Base-by-base conservation (phyloP, 1,284 basidiomycete genomes). In the Anthracocystis walkeri region DNA sequence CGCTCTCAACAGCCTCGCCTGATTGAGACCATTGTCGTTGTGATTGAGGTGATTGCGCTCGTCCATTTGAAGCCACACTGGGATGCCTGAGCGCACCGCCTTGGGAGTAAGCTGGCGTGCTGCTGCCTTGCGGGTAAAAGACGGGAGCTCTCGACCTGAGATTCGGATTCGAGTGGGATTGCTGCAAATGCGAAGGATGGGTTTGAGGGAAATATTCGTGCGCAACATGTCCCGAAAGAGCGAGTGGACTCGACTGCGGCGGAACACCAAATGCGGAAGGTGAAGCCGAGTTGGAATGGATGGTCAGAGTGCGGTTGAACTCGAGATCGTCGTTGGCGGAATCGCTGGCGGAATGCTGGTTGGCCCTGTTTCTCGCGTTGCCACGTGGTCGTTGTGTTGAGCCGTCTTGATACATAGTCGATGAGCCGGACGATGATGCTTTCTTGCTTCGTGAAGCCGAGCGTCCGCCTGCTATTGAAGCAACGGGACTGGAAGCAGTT, bases 121-220 rank as follows among this genome's bases (percentile, higher is more conserved):
- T 62, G 51, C 49, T 62, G 58, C 65, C 71, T 31, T 45, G 50
- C n/a, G 71, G 71, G 25, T 75, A 55, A 40, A 75, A 75, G 4
- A 42, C 55, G 31, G 66, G 71, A 7, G 71, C 71, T 27, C 58
- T 61, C 5, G 71, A 68, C 11, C 71, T 50, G 51, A 75, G 25
- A 33, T 75, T 69, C 2, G 71, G 72, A 33, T 70, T 65, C 14
- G 66, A 69, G 2, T 75, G 65, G 40, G 71, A 68, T 51, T 69
- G 71, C 54, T 74, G 71, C 50, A 65, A 23, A 7, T 61, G 56
- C 18, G 29, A 27, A 0, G 61, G 27, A n/a, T 54, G 50, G 7
- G 40, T 21, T 1, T 52, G 10, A 14, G 62, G 53, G 38, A 69
- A 65, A 44, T 75, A 75, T 21, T 59, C 72, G 2, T 55, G 58